A percentile compares a stretch with the other conserved stretches of the same genome.
Evolutionary conservation across 345 rosid species (phyloP).

Genomic region (Dipteronia sinensis): DNA sequence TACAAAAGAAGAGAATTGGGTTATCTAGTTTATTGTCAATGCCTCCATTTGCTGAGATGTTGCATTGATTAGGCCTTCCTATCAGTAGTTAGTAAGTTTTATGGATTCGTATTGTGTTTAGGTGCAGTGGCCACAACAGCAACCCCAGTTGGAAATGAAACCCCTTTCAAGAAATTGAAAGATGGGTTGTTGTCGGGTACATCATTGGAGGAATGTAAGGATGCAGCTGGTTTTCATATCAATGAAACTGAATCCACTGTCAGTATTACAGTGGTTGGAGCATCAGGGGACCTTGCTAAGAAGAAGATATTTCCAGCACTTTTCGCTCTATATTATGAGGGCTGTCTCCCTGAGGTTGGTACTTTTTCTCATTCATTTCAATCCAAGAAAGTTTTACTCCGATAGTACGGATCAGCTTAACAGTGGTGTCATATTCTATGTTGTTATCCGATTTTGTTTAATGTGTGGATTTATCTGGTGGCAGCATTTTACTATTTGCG

Average conservation of each 20-base stretch:
- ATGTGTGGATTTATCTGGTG: conserved; percentile 24
- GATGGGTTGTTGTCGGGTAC: conserved; percentile 44
- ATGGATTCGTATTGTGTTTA: conserved; percentile 20
- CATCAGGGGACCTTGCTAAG: conserved; percentile 99
- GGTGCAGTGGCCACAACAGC: conserved; percentile 62
- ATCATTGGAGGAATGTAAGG: conserved; percentile 44
- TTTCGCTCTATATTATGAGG: conserved; percentile 96
- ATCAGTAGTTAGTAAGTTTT: not conserved
- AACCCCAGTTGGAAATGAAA: conserved; percentile 39
- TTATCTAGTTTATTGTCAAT: conserved; percentile 3
- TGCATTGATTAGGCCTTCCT: not conserved
- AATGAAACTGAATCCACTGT: conserved; percentile 64
- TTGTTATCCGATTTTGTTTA: not conserved
- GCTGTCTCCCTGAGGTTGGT: conserved; percentile 83
- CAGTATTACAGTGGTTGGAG: conserved; percentile 93
- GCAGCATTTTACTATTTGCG: conserved; percentile 89
- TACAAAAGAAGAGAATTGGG: conserved; percentile 8
- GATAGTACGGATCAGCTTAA: not conserved
- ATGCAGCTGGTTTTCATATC: conserved; percentile 42
- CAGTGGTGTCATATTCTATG: conserved; percentile 19
- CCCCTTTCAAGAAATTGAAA: conserved; percentile 47
- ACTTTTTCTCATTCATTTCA: conserved; percentile 15
- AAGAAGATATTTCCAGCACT: conserved; percentile 99
- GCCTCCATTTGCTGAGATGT: not conserved
- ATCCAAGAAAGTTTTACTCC: not conserved